Percentiles rank a stretch among this genome's conserved stretches.
phyloP scores from a whole-genome alignment of 805 yeast genomes.

The Lipomyces spencermartinsiae region DNA sequence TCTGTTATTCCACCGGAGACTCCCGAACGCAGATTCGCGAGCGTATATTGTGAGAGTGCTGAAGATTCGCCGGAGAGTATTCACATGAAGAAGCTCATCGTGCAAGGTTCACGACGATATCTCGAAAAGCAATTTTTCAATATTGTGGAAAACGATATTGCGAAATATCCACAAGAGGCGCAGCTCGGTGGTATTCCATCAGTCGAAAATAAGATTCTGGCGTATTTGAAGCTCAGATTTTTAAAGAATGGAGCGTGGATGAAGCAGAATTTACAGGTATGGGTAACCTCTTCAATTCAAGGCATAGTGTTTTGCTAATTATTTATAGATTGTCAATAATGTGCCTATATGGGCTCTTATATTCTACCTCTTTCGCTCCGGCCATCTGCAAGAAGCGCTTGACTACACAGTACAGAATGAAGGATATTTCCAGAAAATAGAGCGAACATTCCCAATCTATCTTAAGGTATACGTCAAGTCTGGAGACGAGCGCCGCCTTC shows the following conservation, averaged over 20 bases:
- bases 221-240: constrained; percentile 60
- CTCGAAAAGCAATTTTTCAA: constrained; percentile 80
- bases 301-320: background rate
- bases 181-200: constrained; percentile 72
- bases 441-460: constrained; percentile 80
- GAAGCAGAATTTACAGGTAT: constrained; percentile 55
- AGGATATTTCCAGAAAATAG: constrained; percentile 80
- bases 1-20: constrained; percentile 49
- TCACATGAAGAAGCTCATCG: constrained; percentile 52
- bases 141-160: constrained; percentile 70
- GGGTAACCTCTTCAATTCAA: background rate
- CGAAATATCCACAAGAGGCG: constrained; percentile 55
- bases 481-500: constrained; percentile 57
- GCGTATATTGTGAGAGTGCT: constrained; percentile 43
- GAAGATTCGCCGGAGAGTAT: constrained; percentile 46
- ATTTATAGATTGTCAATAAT: constrained; percentile 64
- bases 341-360: constrained; percentile 94
- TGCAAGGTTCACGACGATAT: constrained; percentile 61
- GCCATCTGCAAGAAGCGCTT: constrained; percentile 78
- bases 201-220: constrained; percentile 71
- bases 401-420: constrained; percentile 67
- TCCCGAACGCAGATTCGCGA: constrained; percentile 47
- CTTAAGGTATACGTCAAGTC: constrained; percentile 71
- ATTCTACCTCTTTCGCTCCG: constrained; percentile 84
- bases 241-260: constrained; percentile 56